These are phyloP conservation scores for Neoascochyta sp. DNA, from an alignment of 2,329 filamentous ascomycete genomes.

Conservation along the genomic window DNA sequence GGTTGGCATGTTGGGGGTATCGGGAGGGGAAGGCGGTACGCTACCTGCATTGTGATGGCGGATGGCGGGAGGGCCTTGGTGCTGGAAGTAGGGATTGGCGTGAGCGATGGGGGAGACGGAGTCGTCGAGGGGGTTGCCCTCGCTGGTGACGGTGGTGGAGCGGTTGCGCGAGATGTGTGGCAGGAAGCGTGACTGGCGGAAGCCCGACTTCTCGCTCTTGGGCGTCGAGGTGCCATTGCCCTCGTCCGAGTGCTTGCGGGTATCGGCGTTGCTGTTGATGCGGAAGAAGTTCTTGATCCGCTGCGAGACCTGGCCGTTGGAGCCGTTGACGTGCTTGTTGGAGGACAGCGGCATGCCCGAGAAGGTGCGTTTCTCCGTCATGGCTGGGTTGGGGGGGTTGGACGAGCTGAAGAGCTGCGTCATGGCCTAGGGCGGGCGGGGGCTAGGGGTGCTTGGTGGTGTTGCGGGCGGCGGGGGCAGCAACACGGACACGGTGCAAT, in stretches of 20 bases:
- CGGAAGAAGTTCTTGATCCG: constrained; percentile 69
- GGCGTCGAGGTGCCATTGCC: constrained; percentile 38
- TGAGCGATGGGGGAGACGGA: constrained; percentile 85
- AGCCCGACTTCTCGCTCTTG: constrained; percentile 64
- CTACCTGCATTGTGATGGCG: constrained; percentile 94
- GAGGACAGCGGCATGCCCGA: constrained; percentile 44
- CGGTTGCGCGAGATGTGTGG: constrained; percentile 82
- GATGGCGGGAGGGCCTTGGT: constrained; percentile 89
- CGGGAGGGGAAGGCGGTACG: constrained; percentile 85
- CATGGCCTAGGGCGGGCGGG: constrained; percentile 25
- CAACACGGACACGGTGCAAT: background rate
- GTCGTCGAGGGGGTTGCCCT: constrained; percentile 87
- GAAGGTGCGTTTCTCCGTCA: constrained; percentile 49
- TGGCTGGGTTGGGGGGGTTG: constrained; percentile 34
- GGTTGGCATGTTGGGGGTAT: constrained; percentile 67
- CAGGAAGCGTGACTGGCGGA: constrained; percentile 85
- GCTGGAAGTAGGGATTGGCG: constrained; percentile 95
- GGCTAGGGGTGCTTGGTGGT: constrained; percentile 4
- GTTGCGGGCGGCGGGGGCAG: constrained; percentile 2
- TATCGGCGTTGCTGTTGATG: constrained; percentile 55
- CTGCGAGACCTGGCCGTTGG: constrained; percentile 56
- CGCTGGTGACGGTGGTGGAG: constrained; percentile 86
- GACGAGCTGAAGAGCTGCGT: constrained; percentile 44
- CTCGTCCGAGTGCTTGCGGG: constrained; percentile 39
- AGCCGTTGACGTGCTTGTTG: constrained; percentile 48